Evolutionary conservation across 495 filamentous ascomycete genomes (phyloP).

Genomic region (Lophiotrema nucula): DNA sequence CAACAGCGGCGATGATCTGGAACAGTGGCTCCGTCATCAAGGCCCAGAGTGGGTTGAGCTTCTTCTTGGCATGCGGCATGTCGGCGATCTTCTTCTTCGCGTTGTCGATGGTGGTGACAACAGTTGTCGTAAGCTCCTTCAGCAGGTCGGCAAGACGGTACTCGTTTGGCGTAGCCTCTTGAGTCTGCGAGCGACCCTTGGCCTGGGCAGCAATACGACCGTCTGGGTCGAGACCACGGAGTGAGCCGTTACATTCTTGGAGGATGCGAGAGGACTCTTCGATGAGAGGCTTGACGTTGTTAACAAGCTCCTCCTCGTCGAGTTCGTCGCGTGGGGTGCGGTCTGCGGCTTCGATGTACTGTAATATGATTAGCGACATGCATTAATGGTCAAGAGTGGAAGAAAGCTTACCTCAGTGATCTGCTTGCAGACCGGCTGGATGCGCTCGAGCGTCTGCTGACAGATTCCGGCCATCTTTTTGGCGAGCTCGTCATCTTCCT

Average conservation of each 20-base stretch:
- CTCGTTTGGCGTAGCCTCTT: slow-evolving; percentile 83
- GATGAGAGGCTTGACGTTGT: slow-evolving; percentile 79
- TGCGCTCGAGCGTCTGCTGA: slow-evolving; percentile 73
- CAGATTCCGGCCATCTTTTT: slow-evolving; percentile 73
- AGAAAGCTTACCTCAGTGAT: slow-evolving; percentile 69
- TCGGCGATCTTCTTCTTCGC: slow-evolving; percentile 82
- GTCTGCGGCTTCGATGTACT: slow-evolving; percentile 79
- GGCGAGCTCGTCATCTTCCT: slow-evolving; percentile 70
- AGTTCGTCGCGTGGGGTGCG: slow-evolving; percentile 84
- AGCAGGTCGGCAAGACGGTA: slow-evolving; percentile 79
- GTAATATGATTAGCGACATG: slow-evolving; percentile 20
- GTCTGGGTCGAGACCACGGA: slow-evolving; percentile 88
- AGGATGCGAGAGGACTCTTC: slow-evolving; percentile 81
- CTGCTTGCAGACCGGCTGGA: slow-evolving; percentile 82
- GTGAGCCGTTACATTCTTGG: slow-evolving; percentile 82
- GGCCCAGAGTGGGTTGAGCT: slow-evolving; percentile 84
- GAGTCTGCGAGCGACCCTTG: slow-evolving; percentile 75
- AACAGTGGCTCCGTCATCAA: slow-evolving; percentile 80
- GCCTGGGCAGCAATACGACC: slow-evolving; percentile 82
- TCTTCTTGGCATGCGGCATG: slow-evolving; percentile 93
- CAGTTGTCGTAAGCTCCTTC: slow-evolving; percentile 66
- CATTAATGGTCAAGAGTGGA: background rate
- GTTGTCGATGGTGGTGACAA: slow-evolving; percentile 76
- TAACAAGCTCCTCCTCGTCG: slow-evolving; percentile 85
- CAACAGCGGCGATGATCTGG: slow-evolving; percentile 91